Conservation (phyloP, 176 grass and related monocot species). For the Bromus sterilis region DNA sequence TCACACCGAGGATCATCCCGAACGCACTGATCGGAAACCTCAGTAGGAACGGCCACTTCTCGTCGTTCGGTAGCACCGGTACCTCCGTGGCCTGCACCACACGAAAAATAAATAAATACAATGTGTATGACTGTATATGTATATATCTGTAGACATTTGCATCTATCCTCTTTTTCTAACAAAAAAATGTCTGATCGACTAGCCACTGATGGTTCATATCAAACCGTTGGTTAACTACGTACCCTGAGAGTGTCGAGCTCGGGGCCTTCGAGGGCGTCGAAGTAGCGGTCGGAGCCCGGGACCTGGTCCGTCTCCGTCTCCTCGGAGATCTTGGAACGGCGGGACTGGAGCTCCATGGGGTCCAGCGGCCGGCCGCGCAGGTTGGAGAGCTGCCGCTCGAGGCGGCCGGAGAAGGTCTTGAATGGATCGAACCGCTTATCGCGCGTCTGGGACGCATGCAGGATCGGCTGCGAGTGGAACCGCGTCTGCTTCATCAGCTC, state of each 20-base stretch:
- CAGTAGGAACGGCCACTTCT: constrained; percentile 58
- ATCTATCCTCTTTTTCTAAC: too few species aligned
- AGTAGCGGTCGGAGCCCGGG: constrained; percentile 56
- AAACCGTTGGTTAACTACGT: neutral
- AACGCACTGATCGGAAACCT: constrained; percentile 42
- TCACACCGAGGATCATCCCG: constrained; percentile 43
- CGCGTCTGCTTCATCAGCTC: constrained; percentile 31
- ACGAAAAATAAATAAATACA: neutral
- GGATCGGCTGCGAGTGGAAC: constrained; percentile 55
- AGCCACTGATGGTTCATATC: neutral
- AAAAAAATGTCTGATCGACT: neutral
- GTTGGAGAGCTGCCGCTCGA: constrained; percentile 67
- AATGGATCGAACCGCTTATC: constrained; percentile 40
- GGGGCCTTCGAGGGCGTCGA: constrained; percentile 67
- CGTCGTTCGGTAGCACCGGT: constrained; percentile 38
- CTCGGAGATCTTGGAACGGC: neutral
- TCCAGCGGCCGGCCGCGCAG: constrained; percentile 43
- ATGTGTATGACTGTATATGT: too few species aligned
- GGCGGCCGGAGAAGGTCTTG: constrained; percentile 30
- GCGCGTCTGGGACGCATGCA: constrained; percentile 7
- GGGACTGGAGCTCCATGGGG: neutral
- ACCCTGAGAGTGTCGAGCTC: constrained; percentile 74
- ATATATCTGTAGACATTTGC: too few species aligned
- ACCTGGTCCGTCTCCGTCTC: constrained; percentile 34
- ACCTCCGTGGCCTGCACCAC: constrained; percentile 35